A percentile compares a stretch with the other conserved stretches of the same genome.
phyloP scores from a whole-genome alignment of 805 yeast genomes.

The Kockiozyma suomiensis region DNA sequence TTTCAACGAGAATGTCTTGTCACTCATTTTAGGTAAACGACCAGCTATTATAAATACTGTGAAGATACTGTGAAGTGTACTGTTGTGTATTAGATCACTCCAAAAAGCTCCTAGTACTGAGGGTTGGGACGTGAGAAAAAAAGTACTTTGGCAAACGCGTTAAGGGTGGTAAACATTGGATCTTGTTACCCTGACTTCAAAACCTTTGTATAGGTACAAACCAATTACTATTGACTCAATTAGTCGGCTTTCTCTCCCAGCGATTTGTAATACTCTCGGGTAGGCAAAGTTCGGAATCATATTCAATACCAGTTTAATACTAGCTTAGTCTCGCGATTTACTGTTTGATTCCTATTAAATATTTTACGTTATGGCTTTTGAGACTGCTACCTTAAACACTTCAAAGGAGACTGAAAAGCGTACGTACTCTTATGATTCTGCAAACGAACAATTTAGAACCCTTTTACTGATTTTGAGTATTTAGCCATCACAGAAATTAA shows the following conservation, averaged over 20 bases:
- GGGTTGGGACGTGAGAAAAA: too few relatives aligned
- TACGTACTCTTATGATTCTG: background rate
- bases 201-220: too few relatives aligned
- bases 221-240: background rate
- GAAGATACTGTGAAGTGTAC: too few relatives aligned
- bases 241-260: background rate
- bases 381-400: background rate
- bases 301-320: too few relatives aligned
- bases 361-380: background rate
- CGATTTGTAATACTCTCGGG: background rate
- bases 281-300: too few relatives aligned
- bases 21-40: too few relatives aligned
- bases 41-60: too few relatives aligned
- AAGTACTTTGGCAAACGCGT: background rate
- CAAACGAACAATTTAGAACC: background rate
- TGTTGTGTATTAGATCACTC: too few relatives aligned
- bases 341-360: background rate
- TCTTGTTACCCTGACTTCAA: too few relatives aligned
- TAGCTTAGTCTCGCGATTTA: background rate
- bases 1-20: slow-evolving; percentile 20
- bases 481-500: slow-evolving; percentile 6
- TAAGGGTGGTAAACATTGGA: background rate
- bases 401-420: background rate
- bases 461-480: background rate
- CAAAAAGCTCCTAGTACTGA: background rate